phyloP scores from a whole-genome alignment of 2,329 filamentous ascomycete species.

The Fusarium liriodendri region DNA sequence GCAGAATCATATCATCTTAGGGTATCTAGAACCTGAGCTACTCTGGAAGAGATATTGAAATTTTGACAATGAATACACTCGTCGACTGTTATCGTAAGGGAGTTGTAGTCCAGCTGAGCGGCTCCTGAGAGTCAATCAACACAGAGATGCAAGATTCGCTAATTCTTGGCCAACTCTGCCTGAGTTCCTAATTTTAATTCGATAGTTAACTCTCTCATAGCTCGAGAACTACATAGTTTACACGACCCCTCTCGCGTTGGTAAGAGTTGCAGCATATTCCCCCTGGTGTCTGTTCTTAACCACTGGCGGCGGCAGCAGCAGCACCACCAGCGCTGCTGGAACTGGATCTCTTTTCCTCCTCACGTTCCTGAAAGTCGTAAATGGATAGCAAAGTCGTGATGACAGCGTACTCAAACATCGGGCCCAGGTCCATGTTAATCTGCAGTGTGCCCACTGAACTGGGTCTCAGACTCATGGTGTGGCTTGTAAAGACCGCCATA shows the following conservation, averaged over 20 bases:
- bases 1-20: background rate
- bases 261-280: background rate
- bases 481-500: background rate
- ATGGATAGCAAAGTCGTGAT: background rate
- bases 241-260: no score
- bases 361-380: background rate
- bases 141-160: background rate
- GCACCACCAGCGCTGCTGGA: background rate
- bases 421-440: background rate
- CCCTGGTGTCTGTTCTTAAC: background rate
- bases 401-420: background rate
- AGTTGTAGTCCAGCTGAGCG: background rate
- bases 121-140: background rate
- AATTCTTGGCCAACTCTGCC: background rate
- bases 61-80: background rate
- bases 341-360: background rate
- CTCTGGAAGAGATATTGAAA: background rate
- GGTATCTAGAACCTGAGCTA: background rate
- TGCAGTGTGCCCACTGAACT: background rate
- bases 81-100: background rate
- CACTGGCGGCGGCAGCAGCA: background rate
- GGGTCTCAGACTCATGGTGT: background rate
- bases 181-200: background rate
- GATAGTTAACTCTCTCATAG: background rate
- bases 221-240: no score